Evolutionary conservation across 2,329 filamentous ascomycete species (phyloP).

Genomic region (Arthroderma sp.): DNA sequence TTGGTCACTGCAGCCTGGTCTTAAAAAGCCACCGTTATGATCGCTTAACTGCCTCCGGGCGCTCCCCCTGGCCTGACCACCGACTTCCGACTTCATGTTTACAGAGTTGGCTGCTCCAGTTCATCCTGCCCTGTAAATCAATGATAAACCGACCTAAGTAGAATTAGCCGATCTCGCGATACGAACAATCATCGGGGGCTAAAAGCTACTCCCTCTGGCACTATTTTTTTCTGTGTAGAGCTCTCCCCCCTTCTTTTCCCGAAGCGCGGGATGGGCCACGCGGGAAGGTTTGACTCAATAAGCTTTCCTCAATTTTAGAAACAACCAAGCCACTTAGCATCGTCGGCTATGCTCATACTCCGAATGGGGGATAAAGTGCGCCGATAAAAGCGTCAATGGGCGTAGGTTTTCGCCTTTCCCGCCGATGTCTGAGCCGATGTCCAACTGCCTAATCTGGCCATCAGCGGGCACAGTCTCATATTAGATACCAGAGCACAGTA

Average conservation of each 20-base stretch:
- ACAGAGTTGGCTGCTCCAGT: no score
- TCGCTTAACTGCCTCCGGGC: no score
- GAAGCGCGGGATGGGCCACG: neutral
- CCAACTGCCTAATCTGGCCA: slow-evolving; percentile 1
- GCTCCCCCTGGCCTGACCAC: no score
- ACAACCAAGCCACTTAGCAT: neutral
- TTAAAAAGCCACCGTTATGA: neutral
- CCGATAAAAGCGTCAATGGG: neutral
- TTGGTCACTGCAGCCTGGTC: neutral
- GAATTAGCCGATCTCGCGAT: neutral
- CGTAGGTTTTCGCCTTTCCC: neutral
- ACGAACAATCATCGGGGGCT: neutral
- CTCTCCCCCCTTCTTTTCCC: neutral
- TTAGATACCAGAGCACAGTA: no score
- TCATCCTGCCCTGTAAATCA: no score
- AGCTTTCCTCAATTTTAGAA: slow-evolving; percentile 3
- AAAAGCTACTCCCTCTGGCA: neutral
- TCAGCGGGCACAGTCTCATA: neutral
- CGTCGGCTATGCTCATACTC: neutral
- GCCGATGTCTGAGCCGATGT: neutral
- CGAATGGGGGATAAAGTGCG: neutral
- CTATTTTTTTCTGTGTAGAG: no score
- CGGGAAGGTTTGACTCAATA: neutral
- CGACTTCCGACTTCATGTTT: neutral
- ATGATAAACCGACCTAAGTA: neutral